Conservation (phyloP, 192 early-diverging fungal species). For the Gamsiella multidivaricata region DNA sequence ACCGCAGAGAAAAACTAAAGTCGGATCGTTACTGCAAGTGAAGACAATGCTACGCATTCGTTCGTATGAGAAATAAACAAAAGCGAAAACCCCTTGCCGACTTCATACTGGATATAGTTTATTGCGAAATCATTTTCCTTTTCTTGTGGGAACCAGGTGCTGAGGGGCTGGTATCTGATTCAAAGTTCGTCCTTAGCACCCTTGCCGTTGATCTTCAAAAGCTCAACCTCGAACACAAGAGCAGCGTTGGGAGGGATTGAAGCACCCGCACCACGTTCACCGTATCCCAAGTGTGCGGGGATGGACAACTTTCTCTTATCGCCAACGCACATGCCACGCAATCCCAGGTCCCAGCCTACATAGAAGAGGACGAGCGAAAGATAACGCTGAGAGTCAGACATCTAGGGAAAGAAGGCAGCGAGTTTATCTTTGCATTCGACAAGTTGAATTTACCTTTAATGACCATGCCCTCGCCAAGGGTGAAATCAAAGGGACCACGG, state of each 20-base stretch:
- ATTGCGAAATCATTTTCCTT: neutral
- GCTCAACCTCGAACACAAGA: slow-evolving; percentile 85
- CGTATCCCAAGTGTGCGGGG: slow-evolving; percentile 72
- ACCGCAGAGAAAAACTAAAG: slow-evolving; percentile 85
- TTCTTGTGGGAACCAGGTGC: no score
- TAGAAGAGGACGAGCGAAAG: neutral
- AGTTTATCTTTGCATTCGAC: no score
- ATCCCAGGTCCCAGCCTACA: slow-evolving; percentile 78
- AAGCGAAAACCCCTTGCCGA: no score
- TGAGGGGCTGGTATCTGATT: neutral
- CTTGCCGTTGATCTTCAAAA: slow-evolving; percentile 66
- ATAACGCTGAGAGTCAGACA: neutral
- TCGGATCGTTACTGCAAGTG: slow-evolving; percentile 87
- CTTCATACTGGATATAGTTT: no score
- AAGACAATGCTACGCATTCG: neutral
- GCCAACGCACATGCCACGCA: slow-evolving; percentile 81
- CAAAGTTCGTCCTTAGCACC: slow-evolving; percentile 41
- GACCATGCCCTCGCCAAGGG: slow-evolving; percentile 67
- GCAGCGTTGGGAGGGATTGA: slow-evolving; percentile 61
- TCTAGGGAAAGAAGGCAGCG: neutral
- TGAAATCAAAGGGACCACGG: slow-evolving; percentile 79
- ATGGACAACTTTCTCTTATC: slow-evolving; percentile 82
- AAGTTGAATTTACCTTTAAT: slow-evolving; percentile 71
- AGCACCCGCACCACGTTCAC: slow-evolving; percentile 62
- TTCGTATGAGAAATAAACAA: neutral